A percentile compares a stretch with the other conserved stretches of the same genome.
phyloP scores from a whole-genome alignment of 176 grass and related monocot species.

The Zoysia pacifica region DNA sequence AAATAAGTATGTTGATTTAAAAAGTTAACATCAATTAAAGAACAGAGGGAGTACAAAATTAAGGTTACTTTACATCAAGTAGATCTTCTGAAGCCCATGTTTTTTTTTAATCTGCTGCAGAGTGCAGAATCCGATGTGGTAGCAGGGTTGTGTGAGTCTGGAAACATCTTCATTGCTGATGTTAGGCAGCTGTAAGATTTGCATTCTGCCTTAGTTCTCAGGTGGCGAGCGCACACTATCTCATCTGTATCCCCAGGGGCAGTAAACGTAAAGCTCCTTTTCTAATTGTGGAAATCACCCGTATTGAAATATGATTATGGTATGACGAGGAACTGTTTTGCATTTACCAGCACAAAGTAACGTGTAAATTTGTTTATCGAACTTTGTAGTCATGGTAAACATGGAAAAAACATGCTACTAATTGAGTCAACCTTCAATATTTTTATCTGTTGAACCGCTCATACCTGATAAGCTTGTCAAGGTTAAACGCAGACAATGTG shows the following conservation, averaged over 20 bases:
- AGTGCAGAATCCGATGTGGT: conserved; percentile 65
- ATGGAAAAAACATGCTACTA: neutral
- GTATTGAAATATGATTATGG: neutral
- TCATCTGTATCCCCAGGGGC: neutral
- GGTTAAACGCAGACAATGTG: neutral
- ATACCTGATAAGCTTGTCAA: neutral
- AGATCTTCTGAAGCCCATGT: neutral
- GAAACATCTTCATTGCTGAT: conserved; percentile 83
- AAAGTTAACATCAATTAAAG: no score
- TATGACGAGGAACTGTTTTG: neutral
- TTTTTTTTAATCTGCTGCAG: conserved; percentile 43
- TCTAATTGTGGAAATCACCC: neutral
- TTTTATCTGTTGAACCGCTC: neutral
- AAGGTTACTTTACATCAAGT: no score
- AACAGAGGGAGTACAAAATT: no score
- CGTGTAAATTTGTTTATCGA: neutral
- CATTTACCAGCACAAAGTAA: neutral
- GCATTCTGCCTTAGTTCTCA: neutral
- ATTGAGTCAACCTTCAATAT: neutral
- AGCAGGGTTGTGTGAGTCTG: conserved; percentile 81
- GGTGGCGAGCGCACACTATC: neutral
- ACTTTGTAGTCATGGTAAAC: neutral
- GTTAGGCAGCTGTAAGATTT: conserved; percentile 39
- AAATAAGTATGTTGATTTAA: no score
- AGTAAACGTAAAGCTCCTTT: neutral